Base-by-base conservation (phyloP, 2,329 filamentous ascomycete species). In the Fonsecaea pugnacius region DNA sequence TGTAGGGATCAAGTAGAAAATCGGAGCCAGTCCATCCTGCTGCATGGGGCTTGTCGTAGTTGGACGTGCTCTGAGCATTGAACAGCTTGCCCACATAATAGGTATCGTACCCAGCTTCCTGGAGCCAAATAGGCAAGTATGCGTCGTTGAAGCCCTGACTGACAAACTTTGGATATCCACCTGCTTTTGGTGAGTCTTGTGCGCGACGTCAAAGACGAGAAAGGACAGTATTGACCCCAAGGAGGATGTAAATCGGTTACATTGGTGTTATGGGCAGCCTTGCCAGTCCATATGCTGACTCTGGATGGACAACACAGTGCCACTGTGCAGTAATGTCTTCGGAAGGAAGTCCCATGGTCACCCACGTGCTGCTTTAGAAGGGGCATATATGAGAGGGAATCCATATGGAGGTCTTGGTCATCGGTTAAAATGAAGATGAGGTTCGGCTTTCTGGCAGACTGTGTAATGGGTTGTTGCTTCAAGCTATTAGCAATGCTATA, bases 221-320 rank as follows among this genome's bases (percentile, higher is more conserved):
- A n/a, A 18, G 33, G 51, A 21, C 51, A 53, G 7, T 18, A 65
- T 57, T 16, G 27, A 69, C 65, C 69, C 58, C 70, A 67, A 1
- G 69, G 84, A 58, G 85, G 75, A 0, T 73, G 73, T 0, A 85
- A 80, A 70, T 84, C 81, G 0, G 89, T 91, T 1, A 91, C 86
- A 68, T 91, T 91, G 0, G 87, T 90, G 67, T 90, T 90, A 69
- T 91, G 89, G 0, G 88, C 86, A 7, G 85, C 82, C 71, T 84
- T 85, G 0, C 89, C 88, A 0, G 88, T 90, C 82, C 83, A 86
- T 1, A 91, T 75, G 16, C 83, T 85, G 2, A 89, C 88, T 1
- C 89, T 80, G 0, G 87, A 87, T 0, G 89, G 89, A 69, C 89
- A 91, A 73, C 89, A 91, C 0, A 89, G 73, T 0, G 89, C 81